Conservation (phyloP, 2,329 filamentous ascomycete genomes). For the Fusarium chuoi region DNA sequence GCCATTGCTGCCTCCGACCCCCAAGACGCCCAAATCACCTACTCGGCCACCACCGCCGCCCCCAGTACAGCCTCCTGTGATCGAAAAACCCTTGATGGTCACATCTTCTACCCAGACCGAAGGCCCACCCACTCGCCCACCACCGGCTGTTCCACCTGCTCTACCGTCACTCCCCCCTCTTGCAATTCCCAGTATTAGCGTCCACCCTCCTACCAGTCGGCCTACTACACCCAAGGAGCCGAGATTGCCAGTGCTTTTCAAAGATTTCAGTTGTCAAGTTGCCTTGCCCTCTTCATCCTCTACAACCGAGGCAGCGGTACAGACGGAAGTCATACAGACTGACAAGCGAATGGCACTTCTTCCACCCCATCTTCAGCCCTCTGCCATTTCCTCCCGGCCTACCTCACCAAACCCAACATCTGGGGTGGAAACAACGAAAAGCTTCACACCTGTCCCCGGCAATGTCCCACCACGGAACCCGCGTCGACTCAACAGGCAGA, state of each 20-base stretch:
- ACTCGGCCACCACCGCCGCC: slow-evolving; percentile 53
- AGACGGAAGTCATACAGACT: slow-evolving; percentile 91
- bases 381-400: slow-evolving; percentile 73
- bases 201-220: slow-evolving; percentile 86
- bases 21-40: slow-evolving; percentile 57
- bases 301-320: slow-evolving; percentile 61
- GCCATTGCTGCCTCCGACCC: slow-evolving; percentile 73
- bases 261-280: slow-evolving; percentile 88
- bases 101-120: slow-evolving; percentile 73
- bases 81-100: slow-evolving; percentile 55
- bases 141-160: not conserved
- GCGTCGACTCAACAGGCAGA: slow-evolving; percentile 61
- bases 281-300: slow-evolving; percentile 44
- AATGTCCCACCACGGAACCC: slow-evolving; percentile 70
- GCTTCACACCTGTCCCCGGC: slow-evolving; percentile 63
- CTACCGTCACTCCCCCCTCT: slow-evolving; percentile 53
- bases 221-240: slow-evolving; percentile 82
- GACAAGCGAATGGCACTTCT: slow-evolving; percentile 81
- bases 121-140: slow-evolving; percentile 14
- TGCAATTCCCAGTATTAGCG: slow-evolving; percentile 85
- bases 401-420: slow-evolving; percentile 60
- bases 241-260: slow-evolving; percentile 81
- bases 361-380: slow-evolving; percentile 82
- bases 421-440: slow-evolving; percentile 48
- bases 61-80: slow-evolving; percentile 44